Conservation (phyloP, 352 stramenopile genomes). For the Aphanomyces stellatus region DNA sequence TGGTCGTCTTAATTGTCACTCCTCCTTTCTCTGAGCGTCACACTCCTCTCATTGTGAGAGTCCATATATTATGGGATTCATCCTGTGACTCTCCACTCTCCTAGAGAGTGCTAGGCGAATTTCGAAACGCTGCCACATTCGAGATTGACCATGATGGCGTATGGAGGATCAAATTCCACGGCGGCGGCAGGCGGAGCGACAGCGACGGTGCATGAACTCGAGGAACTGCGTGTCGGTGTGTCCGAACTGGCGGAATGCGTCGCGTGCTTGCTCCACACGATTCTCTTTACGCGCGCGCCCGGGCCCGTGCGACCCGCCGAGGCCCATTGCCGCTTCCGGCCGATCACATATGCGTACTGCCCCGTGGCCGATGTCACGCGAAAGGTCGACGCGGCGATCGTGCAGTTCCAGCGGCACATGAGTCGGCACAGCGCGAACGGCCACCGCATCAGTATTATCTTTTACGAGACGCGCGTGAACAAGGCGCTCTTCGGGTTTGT, state of each 20-base stretch:
- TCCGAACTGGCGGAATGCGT: slow-evolving; percentile 53
- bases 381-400: slow-evolving; percentile 65
- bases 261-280: slow-evolving; percentile 65
- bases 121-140: too few relatives aligned
- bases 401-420: slow-evolving; percentile 18
- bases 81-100: too few relatives aligned
- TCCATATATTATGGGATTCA: too few relatives aligned
- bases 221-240: slow-evolving; percentile 46
- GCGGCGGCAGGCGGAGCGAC: too few relatives aligned
- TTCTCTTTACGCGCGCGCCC: slow-evolving; percentile 69
- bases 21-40: too few relatives aligned
- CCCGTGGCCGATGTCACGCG: slow-evolving; percentile 66
- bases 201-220: slow-evolving; percentile 31
- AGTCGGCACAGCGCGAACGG: slow-evolving; percentile 20
- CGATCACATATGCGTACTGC: slow-evolving; percentile 67
- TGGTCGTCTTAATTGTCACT: too few relatives aligned
- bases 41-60: too few relatives aligned
- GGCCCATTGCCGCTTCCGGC: slow-evolving; percentile 68
- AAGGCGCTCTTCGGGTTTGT: slow-evolving; percentile 77
- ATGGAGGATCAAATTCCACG: too few relatives aligned
- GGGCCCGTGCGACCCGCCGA: slow-evolving; percentile 64
- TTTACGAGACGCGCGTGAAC: slow-evolving; percentile 76
- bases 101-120: too few relatives aligned
- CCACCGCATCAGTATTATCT: slow-evolving; percentile 48
- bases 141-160: too few relatives aligned